phyloP scores from a whole-genome alignment of 768 basidiomycete genomes.

The Russula virescens region DNA sequence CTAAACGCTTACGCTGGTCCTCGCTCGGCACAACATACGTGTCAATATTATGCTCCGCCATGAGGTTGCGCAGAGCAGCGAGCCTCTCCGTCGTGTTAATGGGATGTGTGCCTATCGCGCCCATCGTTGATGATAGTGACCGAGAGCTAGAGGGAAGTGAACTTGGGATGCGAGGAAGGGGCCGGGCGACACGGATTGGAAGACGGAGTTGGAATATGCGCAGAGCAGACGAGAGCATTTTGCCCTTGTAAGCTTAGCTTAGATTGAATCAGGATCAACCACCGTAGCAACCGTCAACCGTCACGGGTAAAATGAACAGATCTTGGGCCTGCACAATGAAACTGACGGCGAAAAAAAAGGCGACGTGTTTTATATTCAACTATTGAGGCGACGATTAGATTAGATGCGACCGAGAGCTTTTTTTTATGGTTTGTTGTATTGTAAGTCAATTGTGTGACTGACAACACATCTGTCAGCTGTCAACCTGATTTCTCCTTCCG shows the following conservation, averaged over 20 bases:
- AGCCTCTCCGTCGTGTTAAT: conserved; percentile 64
- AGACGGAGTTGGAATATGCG: conserved; percentile 18
- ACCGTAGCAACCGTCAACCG: no score
- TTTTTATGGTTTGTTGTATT: not conserved
- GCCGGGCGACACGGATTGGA: conserved; percentile 3
- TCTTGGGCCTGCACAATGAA: no score
- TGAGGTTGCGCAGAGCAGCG: conserved; percentile 57
- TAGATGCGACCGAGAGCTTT: no score
- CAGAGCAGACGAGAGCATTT: conserved; percentile 9
- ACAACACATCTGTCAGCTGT: no score
- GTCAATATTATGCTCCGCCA: conserved; percentile 57
- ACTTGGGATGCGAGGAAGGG: conserved; percentile 1
- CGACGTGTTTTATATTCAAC: no score
- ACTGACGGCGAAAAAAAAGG: no score
- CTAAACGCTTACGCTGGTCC: conserved; percentile 70
- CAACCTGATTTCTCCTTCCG: not conserved
- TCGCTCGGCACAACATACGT: conserved; percentile 85
- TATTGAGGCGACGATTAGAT: no score
- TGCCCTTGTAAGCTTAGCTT: no score
- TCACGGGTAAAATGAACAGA: no score
- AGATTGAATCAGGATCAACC: no score
- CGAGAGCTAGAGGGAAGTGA: not conserved
- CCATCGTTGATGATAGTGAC: conserved; percentile 33
- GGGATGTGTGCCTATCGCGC: conserved; percentile 34
- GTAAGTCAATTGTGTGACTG: no score